These are phyloP conservation scores for Niebla homalea DNA, from an alignment of 495 filamentous ascomycete species.

Conservation along the genomic window DNA sequence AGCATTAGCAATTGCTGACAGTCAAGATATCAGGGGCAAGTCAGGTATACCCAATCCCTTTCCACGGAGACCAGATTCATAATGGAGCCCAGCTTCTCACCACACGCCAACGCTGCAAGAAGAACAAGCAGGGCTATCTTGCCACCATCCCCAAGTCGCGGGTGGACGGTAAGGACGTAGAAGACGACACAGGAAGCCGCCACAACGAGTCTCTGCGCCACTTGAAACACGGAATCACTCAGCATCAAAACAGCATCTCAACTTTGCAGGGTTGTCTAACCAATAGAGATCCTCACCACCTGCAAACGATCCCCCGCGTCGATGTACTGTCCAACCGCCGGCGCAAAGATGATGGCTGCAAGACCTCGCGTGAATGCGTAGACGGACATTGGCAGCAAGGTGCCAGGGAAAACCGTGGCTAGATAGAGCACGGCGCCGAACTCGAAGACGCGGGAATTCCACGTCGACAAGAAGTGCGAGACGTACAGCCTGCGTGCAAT, in stretches of 20 bases:
- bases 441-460: slow-evolving; percentile 49
- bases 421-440: slow-evolving; percentile 42
- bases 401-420: slow-evolving; percentile 36
- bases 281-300: slow-evolving; percentile 10
- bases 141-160: background rate
- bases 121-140: background rate
- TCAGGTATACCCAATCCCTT: slow-evolving; percentile 39
- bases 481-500: slow-evolving; percentile 24
- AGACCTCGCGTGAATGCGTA: slow-evolving; percentile 18
- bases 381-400: slow-evolving; percentile 30
- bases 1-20: background rate
- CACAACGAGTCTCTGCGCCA: slow-evolving; percentile 10
- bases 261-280: slow-evolving; percentile 11
- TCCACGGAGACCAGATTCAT: slow-evolving; percentile 45
- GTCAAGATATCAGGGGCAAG: too few species aligned
- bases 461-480: slow-evolving; percentile 48
- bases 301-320: slow-evolving; percentile 18
- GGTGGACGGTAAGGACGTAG: slow-evolving; percentile 22
- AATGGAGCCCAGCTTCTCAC: slow-evolving; percentile 36
- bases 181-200: slow-evolving; percentile 27
- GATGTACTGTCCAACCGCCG: slow-evolving; percentile 32
- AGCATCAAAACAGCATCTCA: slow-evolving; percentile 19
- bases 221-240: slow-evolving; percentile 19
- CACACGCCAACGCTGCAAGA: slow-evolving; percentile 30
- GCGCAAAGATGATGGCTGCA: slow-evolving; percentile 26